These are phyloP conservation scores for Kazachstania sp. DNA, from an alignment of 1,139 yeast species.

Conservation along the genomic window DNA sequence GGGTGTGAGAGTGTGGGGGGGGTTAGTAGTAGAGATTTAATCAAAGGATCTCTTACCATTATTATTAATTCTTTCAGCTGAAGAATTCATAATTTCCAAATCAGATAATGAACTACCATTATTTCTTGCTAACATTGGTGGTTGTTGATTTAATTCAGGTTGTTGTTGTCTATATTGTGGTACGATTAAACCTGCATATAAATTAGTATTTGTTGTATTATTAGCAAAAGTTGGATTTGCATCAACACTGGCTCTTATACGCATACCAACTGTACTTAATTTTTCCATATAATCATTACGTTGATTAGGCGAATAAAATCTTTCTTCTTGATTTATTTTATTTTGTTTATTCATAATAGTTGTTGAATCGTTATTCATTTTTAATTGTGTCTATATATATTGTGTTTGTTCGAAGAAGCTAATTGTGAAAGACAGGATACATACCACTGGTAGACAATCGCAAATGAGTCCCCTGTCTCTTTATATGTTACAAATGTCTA, in stretches of 20 bases:
- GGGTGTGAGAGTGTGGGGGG: neutral
- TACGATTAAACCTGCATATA: conserved; percentile 12
- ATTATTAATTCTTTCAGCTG: conserved; percentile 1
- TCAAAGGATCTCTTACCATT: conserved; percentile 1
- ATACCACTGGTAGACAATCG: too few species aligned
- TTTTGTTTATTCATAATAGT: neutral
- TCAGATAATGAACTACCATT: neutral
- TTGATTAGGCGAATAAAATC: conserved; percentile 2
- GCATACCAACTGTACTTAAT: conserved; percentile 57
- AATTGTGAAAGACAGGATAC: too few species aligned
- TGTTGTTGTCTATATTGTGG: conserved; percentile 11
- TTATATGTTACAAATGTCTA: too few species aligned
- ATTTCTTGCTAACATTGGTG: conserved; percentile 23
- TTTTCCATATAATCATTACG: conserved; percentile 20
- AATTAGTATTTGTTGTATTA: conserved; percentile 3
- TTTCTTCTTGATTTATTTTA: neutral
- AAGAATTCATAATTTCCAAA: conserved; percentile 13
- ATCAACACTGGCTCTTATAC: conserved; percentile 48
- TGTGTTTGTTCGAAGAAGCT: neutral
- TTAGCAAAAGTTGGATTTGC: neutral
- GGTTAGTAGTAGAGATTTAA: neutral
- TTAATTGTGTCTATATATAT: neutral
- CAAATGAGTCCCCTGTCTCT: too few species aligned
- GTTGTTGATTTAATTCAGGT: conserved; percentile 7
- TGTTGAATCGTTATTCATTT: neutral